These are phyloP conservation scores for Crepidotus variabilis DNA, from an alignment of 768 basidiomycete species.

Conservation along the genomic window DNA sequence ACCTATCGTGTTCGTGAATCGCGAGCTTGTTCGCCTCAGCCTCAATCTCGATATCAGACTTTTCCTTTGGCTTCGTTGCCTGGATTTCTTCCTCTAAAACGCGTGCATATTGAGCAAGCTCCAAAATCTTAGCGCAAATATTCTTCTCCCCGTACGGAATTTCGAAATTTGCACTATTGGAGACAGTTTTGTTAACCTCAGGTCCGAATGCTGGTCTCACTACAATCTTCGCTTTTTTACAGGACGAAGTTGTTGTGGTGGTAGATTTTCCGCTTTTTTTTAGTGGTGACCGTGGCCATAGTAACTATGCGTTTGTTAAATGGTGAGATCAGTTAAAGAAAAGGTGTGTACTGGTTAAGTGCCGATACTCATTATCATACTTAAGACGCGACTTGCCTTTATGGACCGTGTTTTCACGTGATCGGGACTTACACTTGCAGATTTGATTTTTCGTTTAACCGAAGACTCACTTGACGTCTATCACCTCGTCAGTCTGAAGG, in stretches of 20 bases:
- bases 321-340: no score
- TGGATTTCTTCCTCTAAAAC: constrained; percentile 1
- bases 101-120: constrained; percentile 2
- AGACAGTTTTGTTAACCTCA: constrained; percentile 33
- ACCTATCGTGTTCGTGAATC: constrained; percentile 38
- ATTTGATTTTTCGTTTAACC: no score
- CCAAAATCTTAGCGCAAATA: constrained; percentile 13
- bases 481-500: no score
- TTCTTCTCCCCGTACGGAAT: constrained; percentile 28
- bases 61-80: constrained; percentile 1
- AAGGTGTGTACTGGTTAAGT: no score
- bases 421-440: no score
- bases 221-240: constrained; percentile 30
- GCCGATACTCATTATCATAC: no score
- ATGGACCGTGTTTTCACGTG: no score
- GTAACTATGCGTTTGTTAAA: background rate
- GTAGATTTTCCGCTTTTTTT: constrained; percentile 36
- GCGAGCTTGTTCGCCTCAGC: constrained; percentile 41
- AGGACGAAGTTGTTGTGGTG: constrained; percentile 17
- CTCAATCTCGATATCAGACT: constrained; percentile 20
- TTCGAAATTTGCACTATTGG: constrained; percentile 28
- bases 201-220: constrained; percentile 9
- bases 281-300: constrained; percentile 17
- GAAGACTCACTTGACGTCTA: no score
- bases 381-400: no score